Evolutionary conservation across 331 rosid genomes (phyloP).

Genomic region (Pyrus hybrid): DNA sequence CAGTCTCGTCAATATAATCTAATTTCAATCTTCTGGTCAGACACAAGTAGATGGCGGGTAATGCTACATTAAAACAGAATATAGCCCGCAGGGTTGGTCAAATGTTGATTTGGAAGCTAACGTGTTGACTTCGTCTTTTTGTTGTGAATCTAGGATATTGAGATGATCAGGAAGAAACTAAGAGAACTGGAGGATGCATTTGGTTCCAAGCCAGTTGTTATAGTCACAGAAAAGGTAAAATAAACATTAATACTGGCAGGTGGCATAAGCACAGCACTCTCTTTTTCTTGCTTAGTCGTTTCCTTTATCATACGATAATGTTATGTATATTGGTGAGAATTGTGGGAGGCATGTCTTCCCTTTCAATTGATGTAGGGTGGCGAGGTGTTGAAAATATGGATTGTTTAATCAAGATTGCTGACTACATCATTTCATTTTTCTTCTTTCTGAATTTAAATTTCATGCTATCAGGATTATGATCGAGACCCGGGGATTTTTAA

Average conservation of each 20-base stretch:
- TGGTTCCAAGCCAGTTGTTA: conserved; percentile 50
- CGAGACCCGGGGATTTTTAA: conserved; percentile 59
- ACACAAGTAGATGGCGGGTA: not conserved
- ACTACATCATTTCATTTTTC: not conserved
- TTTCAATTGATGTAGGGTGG: not conserved
- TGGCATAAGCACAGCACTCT: not conserved
- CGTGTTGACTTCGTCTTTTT: not conserved
- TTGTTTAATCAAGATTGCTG: not conserved
- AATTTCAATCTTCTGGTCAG: not conserved
- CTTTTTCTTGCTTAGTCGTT: not conserved
- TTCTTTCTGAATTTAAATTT: not conserved
- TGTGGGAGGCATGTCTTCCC: not conserved
- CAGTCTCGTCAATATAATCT: not conserved
- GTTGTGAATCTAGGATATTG: conserved; percentile 47
- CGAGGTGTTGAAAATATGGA: not conserved
- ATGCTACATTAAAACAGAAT: not conserved
- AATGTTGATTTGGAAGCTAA: not conserved
- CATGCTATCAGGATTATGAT: conserved; percentile 66
- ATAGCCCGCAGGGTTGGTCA: not conserved
- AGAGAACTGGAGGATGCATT: conserved; percentile 47
- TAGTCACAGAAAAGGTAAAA: conserved; percentile 77
- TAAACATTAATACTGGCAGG: not conserved
- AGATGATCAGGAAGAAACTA: conserved; percentile 44
- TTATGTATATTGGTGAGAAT: not conserved
- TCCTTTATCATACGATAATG: not conserved